Evolutionary conservation across 345 rosid species (phyloP).

Genomic region (Jatropha curcas): DNA sequence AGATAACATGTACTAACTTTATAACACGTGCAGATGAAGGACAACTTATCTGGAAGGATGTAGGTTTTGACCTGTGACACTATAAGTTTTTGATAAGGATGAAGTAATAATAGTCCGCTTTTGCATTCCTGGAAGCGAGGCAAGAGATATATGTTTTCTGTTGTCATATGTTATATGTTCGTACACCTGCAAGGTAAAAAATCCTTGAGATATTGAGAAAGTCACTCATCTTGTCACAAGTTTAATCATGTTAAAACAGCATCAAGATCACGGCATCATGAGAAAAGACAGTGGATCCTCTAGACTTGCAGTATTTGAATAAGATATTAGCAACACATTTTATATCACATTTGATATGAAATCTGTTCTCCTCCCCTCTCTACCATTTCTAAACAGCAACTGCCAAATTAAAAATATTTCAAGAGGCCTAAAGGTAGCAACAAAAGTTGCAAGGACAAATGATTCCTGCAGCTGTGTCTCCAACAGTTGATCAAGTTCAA

Average conservation of each 20-base stretch:
- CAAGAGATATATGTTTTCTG: conserved; percentile 43
- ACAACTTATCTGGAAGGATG: conserved; percentile 3
- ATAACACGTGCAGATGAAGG: not conserved
- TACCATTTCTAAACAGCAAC: not conserved
- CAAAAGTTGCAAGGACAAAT: not conserved
- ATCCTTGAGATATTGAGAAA: conserved; percentile 1
- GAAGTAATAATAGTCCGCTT: conserved; percentile 56
- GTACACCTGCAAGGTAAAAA: conserved; percentile 39
- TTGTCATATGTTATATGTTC: conserved; percentile 51
- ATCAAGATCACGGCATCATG: not conserved
- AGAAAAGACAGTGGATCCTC: not conserved
- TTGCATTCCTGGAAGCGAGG: conserved; percentile 60
- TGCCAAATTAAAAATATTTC: not conserved
- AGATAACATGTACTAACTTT: not conserved
- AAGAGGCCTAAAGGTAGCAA: not conserved
- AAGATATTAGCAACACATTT: not conserved
- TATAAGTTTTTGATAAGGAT: conserved; percentile 57
- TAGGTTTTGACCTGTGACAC: conserved; percentile 48
- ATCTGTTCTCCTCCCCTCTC: not conserved
- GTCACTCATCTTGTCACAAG: not conserved
- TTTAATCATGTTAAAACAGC: not conserved
- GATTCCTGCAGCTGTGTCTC: not conserved
- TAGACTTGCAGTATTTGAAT: not conserved
- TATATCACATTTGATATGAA: not conserved
- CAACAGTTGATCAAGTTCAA: not conserved